Conservation (phyloP, 1,139 yeast species). For the Taiozyma onychis region DNA sequence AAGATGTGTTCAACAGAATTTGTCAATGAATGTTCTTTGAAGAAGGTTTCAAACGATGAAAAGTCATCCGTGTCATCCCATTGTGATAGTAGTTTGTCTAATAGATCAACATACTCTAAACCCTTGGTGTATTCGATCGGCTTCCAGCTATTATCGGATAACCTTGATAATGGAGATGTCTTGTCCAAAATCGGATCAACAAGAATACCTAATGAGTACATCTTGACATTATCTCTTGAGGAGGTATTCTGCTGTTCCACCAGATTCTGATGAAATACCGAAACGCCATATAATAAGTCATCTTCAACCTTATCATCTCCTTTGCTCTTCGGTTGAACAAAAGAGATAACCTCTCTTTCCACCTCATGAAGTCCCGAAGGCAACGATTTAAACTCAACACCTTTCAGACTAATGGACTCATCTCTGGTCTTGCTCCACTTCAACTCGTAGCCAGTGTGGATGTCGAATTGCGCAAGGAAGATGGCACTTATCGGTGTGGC, state of each 20-base stretch:
- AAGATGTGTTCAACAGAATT: conserved; percentile 11
- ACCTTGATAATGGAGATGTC: conserved; percentile 14
- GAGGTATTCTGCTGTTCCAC: conserved; percentile 17
- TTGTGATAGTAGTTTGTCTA: conserved; percentile 37
- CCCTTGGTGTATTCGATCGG: conserved; percentile 51
- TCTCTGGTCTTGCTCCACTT: conserved; percentile 43
- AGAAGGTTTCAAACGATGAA: conserved; percentile 28
- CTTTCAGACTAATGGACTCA: conserved; percentile 23
- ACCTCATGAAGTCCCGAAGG: conserved; percentile 83
- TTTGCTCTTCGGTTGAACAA: conserved; percentile 35
- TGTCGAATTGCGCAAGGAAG: conserved; percentile 61
- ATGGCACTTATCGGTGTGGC: conserved; percentile 37
- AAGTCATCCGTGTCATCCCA: conserved; percentile 24
- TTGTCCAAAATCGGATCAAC: conserved; percentile 33
- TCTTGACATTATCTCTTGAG: conserved; percentile 48
- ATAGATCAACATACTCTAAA: conserved; percentile 48
- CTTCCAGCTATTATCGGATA: conserved; percentile 35
- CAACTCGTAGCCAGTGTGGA: conserved; percentile 53
- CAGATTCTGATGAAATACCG: conserved; percentile 42
- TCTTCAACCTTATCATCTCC: conserved; percentile 20
- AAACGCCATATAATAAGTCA: conserved; percentile 37
- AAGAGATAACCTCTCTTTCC: conserved; percentile 46
- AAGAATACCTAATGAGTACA: conserved; percentile 64
- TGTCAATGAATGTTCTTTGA: conserved; percentile 19
- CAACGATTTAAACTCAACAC: conserved; percentile 66